These are phyloP conservation scores for Candida vartiovaarae DNA, from an alignment of 805 yeast genomes.

Conservation along the genomic window DNA sequence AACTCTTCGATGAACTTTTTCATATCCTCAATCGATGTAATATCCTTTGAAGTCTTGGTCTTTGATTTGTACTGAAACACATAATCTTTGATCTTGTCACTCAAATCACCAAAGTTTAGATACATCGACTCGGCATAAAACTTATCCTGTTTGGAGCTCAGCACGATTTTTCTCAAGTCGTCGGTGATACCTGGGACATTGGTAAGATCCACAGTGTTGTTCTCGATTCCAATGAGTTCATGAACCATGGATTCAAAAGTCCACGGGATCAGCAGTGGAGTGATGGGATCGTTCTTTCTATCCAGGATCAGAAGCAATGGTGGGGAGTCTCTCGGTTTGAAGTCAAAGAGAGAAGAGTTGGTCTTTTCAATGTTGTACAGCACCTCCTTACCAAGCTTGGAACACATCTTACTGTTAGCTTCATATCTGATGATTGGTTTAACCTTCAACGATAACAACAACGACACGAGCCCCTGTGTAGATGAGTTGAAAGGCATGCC, in stretches of 20 bases:
- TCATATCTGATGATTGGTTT: slow-evolving; percentile 81
- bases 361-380: slow-evolving; percentile 48
- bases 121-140: slow-evolving; percentile 80
- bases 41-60: slow-evolving; percentile 65
- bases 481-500: slow-evolving; percentile 35
- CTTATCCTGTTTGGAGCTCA: slow-evolving; percentile 61
- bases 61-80: slow-evolving; percentile 76
- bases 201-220: slow-evolving; percentile 71
- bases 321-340: slow-evolving; percentile 53
- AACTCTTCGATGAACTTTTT: slow-evolving; percentile 85
- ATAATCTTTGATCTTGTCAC: slow-evolving; percentile 78
- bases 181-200: slow-evolving; percentile 45
- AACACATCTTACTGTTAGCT: slow-evolving; percentile 54
- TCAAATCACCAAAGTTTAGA: slow-evolving; percentile 89
- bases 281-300: slow-evolving; percentile 83
- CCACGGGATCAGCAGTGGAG: slow-evolving; percentile 94
- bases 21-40: slow-evolving; percentile 81
- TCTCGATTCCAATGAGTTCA: slow-evolving; percentile 75
- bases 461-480: slow-evolving; percentile 40
- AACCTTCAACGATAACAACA: slow-evolving; percentile 63
- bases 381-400: slow-evolving; percentile 64
- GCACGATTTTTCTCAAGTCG: slow-evolving; percentile 58
- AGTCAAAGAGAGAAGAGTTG: slow-evolving; percentile 59
- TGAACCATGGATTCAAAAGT: slow-evolving; percentile 97
- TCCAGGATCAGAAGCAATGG: slow-evolving; percentile 75